phyloP scores from a whole-genome alignment of 257 asterid species.

The Gynochthodes officinalis region DNA sequence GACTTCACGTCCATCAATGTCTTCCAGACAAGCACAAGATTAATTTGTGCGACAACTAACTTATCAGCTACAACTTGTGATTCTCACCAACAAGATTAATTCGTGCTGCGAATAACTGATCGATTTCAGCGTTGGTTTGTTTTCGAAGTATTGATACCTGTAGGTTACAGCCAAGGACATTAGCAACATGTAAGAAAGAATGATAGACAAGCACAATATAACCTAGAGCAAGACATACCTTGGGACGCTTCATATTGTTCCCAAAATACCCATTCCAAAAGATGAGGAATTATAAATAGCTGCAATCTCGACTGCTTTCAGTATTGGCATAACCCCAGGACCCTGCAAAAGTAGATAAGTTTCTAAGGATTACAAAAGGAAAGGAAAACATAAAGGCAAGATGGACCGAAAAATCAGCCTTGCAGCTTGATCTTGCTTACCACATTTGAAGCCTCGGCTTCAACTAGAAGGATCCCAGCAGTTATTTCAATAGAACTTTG shows the following conservation, averaged over 20 bases:
- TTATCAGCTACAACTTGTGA: background rate
- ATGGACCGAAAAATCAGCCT: background rate
- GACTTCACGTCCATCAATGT: background rate
- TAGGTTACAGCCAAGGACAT: background rate
- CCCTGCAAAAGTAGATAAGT: conserved; percentile 36
- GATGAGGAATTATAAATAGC: conserved; percentile 80
- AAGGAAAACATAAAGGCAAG: background rate
- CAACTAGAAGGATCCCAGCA: conserved; percentile 81
- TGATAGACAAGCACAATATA: background rate
- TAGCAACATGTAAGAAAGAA: background rate
- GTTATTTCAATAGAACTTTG: conserved; percentile 38
- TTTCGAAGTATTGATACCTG: too few relatives aligned
- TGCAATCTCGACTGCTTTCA: conserved; percentile 74
- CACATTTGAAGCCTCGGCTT: conserved; percentile 55
- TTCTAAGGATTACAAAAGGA: background rate
- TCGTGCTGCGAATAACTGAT: conserved; percentile 52
- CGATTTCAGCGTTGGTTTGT: too few relatives aligned
- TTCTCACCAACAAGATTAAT: conserved; percentile 29
- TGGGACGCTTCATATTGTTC: conserved; percentile 75
- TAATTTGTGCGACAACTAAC: too few relatives aligned
- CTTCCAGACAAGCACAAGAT: background rate
- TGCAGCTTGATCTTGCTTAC: conserved; percentile 30
- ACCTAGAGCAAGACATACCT: conserved; percentile 37
- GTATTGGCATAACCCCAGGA: conserved; percentile 29
- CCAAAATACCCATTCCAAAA: conserved; percentile 93